Percentiles rank a stretch among this genome's conserved stretches.
phyloP scores from a whole-genome alignment of 495 filamentous ascomycete genomes.

The Annulohypoxylon nitens region DNA sequence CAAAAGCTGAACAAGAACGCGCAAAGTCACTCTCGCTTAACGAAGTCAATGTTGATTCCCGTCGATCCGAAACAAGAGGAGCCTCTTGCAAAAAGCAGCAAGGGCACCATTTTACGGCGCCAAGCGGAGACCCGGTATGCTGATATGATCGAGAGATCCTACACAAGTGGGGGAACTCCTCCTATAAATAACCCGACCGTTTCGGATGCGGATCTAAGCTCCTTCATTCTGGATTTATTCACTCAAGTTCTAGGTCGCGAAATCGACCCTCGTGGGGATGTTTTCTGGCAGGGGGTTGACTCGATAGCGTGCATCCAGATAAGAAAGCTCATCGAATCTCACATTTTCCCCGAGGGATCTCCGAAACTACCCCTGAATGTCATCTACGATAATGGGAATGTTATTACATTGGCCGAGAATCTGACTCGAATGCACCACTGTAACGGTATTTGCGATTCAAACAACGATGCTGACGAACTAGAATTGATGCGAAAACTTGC shows the following conservation, averaged over 20 bases:
- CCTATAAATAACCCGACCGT: neutral
- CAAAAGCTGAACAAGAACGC: conserved; percentile 56
- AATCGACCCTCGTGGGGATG: conserved; percentile 42
- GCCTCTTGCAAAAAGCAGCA: conserved; percentile 64
- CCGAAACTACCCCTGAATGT: conserved; percentile 53
- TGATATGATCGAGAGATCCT: conserved; percentile 58
- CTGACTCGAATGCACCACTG: conserved; percentile 47
- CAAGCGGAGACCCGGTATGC: conserved; percentile 57
- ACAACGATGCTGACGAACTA: neutral
- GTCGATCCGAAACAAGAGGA: conserved; percentile 44
- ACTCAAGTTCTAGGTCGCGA: conserved; percentile 46
- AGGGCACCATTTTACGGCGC: conserved; percentile 64
- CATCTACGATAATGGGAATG: conserved; percentile 65
- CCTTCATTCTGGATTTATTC: conserved; percentile 47
- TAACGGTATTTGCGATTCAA: conserved; percentile 48
- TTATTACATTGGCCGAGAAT: conserved; percentile 50
- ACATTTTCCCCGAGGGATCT: neutral
- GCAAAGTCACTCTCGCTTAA: conserved; percentile 59
- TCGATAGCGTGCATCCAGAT: conserved; percentile 48
- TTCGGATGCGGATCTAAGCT: conserved; percentile 50
- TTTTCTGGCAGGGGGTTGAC: conserved; percentile 49
- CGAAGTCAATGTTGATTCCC: conserved; percentile 60
- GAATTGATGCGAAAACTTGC: conserved; percentile 31
- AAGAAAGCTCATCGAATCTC: conserved; percentile 37
- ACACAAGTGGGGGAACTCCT: conserved; percentile 37